These are phyloP conservation scores for Cucumis melo DNA, from an alignment of 306 rosid species.

Conservation along the genomic window DNA sequence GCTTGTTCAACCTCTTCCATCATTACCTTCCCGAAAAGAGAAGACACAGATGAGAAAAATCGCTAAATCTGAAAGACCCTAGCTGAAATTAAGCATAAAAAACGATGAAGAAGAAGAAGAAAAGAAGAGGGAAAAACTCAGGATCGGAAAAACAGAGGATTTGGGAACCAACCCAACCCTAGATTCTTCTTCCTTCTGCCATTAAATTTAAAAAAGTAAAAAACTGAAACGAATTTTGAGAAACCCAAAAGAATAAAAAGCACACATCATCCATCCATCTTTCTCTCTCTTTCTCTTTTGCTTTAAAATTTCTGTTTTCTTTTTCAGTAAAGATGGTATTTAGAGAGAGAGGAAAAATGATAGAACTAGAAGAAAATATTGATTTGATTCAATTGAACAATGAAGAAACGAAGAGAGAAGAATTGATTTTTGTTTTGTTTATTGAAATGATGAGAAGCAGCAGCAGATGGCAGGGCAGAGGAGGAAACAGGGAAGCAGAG, in stretches of 20 bases:
- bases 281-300: not conserved
- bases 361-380: not conserved
- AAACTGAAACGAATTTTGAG: conserved; percentile 9
- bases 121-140: not conserved
- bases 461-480: not conserved
- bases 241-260: conserved; percentile 5
- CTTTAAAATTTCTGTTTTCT: not conserved
- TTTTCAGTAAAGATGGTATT: not conserved
- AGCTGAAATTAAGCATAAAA: not conserved
- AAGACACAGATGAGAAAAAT: not conserved
- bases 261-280: not conserved
- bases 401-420: not conserved
- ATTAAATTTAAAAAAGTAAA: conserved; percentile 22
- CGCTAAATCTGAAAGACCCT: not conserved
- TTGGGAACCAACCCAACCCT: conserved; percentile 31
- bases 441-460: not conserved
- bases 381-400: not conserved
- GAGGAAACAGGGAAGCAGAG: not conserved
- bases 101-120: not conserved
- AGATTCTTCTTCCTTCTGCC: conserved; percentile 62
- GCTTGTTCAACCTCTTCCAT: conserved; percentile 14
- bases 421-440: not conserved
- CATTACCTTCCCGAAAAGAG: not conserved
- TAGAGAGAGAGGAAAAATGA: not conserved
- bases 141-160: not conserved